Percentiles rank a stretch among this genome's conserved stretches.
Evolutionary conservation across 495 filamentous ascomycete genomes (phyloP).

Genomic region (Cetradonia linearis): DNA sequence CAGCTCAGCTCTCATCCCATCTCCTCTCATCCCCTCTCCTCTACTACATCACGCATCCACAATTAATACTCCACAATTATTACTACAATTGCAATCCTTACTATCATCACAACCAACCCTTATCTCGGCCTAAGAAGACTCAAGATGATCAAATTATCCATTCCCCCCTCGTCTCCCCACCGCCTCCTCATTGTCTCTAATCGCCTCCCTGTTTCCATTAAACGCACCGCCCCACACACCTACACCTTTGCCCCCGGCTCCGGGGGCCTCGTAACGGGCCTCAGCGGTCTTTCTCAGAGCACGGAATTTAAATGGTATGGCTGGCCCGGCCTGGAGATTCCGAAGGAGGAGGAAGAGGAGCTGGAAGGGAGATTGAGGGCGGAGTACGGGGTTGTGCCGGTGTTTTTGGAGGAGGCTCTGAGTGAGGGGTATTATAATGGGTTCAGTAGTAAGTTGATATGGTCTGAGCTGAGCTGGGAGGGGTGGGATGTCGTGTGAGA

Average conservation of each 20-base stretch:
- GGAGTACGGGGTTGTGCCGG: slow-evolving; percentile 61
- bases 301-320: slow-evolving; percentile 97
- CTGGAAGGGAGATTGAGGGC: slow-evolving; percentile 60
- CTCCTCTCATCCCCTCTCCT: background rate
- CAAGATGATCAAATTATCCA: background rate
- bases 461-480: background rate
- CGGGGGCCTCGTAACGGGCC: slow-evolving; percentile 81
- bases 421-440: slow-evolving; percentile 79
- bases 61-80: background rate
- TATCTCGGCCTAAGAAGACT: no score
- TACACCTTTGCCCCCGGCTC: slow-evolving; percentile 94
- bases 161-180: background rate
- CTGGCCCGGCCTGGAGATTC: slow-evolving; percentile 85
- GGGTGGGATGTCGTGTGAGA: background rate
- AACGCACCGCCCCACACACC: slow-evolving; percentile 68
- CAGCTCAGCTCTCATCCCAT: background rate
- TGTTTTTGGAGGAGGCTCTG: slow-evolving; percentile 69
- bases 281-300: slow-evolving; percentile 80
- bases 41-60: background rate
- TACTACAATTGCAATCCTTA: background rate
- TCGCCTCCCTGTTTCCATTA: slow-evolving; percentile 89
- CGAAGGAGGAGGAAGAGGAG: slow-evolving; percentile 53
- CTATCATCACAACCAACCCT: background rate
- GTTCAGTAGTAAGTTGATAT: slow-evolving; percentile 59
- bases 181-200: slow-evolving; percentile 81